Conservation (phyloP, 2,329 filamentous ascomycete genomes). For the Pseudogymnoascus sp. region DNA sequence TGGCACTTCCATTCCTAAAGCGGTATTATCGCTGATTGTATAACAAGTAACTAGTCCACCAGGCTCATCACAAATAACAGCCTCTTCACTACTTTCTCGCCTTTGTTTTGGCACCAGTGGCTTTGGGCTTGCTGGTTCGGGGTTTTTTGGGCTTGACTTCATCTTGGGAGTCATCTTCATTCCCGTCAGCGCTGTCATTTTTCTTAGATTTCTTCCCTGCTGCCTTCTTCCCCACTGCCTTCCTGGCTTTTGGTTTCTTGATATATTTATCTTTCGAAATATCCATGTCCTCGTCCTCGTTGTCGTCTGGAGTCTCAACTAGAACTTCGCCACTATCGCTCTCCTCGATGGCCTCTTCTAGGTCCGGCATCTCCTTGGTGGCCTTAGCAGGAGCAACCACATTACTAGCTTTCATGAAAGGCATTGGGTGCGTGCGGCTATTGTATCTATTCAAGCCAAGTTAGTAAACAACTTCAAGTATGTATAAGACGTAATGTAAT, state of each 20-base stretch:
- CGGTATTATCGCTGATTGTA: not conserved
- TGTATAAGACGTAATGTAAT: not conserved
- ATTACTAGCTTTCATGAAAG: conserved; percentile 90
- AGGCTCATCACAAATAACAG: not conserved
- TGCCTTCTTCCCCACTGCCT: conserved; percentile 44
- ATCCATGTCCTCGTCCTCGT: conserved; percentile 72
- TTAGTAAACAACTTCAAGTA: not conserved
- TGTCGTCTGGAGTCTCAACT: conserved; percentile 48
- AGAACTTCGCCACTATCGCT: conserved; percentile 68
- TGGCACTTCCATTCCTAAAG: not conserved
- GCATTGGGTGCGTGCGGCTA: conserved; percentile 73
- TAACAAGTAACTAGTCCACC: not conserved
- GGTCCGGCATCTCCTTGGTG: conserved; percentile 73
- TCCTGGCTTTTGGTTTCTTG: conserved; percentile 77
- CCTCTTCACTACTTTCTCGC: conserved; percentile 19
- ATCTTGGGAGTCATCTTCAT: conserved; percentile 22
- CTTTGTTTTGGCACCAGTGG: conserved; percentile 21
- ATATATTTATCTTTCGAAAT: conserved; percentile 95
- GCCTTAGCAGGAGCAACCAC: conserved; percentile 65
- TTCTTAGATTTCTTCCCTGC: conserved; percentile 33
- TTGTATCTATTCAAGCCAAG: conserved; percentile 60
- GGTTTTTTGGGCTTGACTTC: conserved; percentile 16
- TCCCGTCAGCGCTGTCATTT: conserved; percentile 14
- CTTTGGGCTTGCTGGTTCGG: conserved; percentile 18
- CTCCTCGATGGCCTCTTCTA: conserved; percentile 94